phyloP scores from a whole-genome alignment of 2,329 filamentous ascomycete species.

The Pyrenochaeta sp. region DNA sequence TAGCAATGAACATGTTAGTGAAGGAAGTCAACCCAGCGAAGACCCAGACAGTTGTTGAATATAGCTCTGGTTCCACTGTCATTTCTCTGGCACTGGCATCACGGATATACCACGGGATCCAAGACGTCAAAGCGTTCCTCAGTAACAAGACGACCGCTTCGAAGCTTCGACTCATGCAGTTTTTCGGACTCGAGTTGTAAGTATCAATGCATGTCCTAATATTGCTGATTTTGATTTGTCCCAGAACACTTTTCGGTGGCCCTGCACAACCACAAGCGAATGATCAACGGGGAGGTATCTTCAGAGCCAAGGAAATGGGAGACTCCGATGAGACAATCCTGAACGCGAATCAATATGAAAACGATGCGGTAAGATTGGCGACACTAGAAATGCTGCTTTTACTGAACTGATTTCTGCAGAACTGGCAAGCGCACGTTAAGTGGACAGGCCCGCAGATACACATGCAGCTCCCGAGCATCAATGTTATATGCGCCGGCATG shows the following conservation, averaged over 20 bases:
- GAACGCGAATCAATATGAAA: constrained; percentile 66
- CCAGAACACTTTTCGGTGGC: constrained; percentile 60
- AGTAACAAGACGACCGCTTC: constrained; percentile 28
- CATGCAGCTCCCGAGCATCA: constrained; percentile 64
- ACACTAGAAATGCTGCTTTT: background rate
- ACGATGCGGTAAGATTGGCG: constrained; percentile 46
- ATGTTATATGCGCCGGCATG: constrained; percentile 64
- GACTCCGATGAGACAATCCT: constrained; percentile 53
- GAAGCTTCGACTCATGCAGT: constrained; percentile 28
- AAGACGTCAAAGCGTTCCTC: constrained; percentile 25
- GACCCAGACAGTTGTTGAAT: constrained; percentile 27
- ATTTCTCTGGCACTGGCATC: constrained; percentile 29
- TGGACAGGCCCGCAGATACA: constrained; percentile 68
- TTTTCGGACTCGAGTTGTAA: constrained; percentile 32
- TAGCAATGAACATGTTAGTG: constrained; percentile 29
- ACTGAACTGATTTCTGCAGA: constrained; percentile 32
- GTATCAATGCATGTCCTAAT: constrained; percentile 4
- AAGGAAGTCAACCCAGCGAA: constrained; percentile 18
- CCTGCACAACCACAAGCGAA: constrained; percentile 45
- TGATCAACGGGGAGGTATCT: constrained; percentile 27
- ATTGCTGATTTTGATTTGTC: background rate
- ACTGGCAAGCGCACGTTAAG: constrained; percentile 62
- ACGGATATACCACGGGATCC: constrained; percentile 26
- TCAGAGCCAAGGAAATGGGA: constrained; percentile 14
- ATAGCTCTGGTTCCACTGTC: constrained; percentile 30